Percentiles rank a stretch among this genome's conserved stretches.
Conservation (phyloP, 176 grass and related monocot genomes). For the Phoenix roebelenii region DNA sequence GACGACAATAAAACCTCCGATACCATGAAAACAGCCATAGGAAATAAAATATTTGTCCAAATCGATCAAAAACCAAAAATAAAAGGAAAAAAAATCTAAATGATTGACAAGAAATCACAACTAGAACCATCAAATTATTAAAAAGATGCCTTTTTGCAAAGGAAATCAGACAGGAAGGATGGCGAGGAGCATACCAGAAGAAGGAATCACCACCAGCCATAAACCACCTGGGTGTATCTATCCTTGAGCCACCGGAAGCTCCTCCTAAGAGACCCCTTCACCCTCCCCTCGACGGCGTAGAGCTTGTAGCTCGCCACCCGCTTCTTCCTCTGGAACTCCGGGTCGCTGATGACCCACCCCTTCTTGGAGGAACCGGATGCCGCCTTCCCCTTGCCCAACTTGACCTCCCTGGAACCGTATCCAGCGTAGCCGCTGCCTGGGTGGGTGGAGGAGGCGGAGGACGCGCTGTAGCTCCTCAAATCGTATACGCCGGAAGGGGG, state of each 20-base stretch:
- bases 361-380: slow-evolving; percentile 28
- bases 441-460: slow-evolving; percentile 32
- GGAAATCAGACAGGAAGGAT: too few relatives aligned
- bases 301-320: slow-evolving; percentile 80
- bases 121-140: too few relatives aligned
- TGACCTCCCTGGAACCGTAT: neutral
- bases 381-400: slow-evolving; percentile 5
- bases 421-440: slow-evolving; percentile 15
- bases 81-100: too few relatives aligned
- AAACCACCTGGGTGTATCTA: slow-evolving; percentile 42
- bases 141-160: too few relatives aligned
- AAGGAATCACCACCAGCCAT: slow-evolving; percentile 42
- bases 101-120: too few relatives aligned
- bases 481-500: slow-evolving; percentile 1
- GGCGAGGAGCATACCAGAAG: too few relatives aligned
- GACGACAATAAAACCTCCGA: too few relatives aligned
- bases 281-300: slow-evolving; percentile 61
- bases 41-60: too few relatives aligned
- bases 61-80: too few relatives aligned
- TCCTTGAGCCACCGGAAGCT: slow-evolving; percentile 93
- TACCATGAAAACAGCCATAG: too few relatives aligned
- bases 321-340: slow-evolving; percentile 73
- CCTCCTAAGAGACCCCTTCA: slow-evolving; percentile 69
- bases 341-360: slow-evolving; percentile 41
- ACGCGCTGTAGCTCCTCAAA: slow-evolving; percentile 14